Base-by-base conservation (phyloP, 768 basidiomycete genomes). In the Kwoniella europaea region DNA sequence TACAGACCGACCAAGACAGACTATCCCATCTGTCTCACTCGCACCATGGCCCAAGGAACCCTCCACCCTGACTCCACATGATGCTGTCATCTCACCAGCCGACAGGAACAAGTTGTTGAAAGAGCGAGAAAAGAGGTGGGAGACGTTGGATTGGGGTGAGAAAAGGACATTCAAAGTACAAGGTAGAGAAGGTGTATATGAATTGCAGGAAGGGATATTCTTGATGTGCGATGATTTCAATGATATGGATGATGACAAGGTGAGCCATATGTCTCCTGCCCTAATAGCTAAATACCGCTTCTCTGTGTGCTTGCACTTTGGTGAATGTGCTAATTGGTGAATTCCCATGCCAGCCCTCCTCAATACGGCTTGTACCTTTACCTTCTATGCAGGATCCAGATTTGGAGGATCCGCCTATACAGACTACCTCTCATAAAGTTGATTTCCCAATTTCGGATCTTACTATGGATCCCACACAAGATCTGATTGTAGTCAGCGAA, bases 401-500 rank as follows among this genome's bases (percentile, higher is more conserved):
- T 67, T 54, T 74, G n/a, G 68, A 72, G 20, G 58, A 74, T 10
- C 74, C 74, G 18, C 61, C 72, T 0, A 62, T 79, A 4, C 72
- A 70, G n/a, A 71, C 62, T 18, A 71, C 68, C 5, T 59, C 71
- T 2, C 66, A 76, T 22, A 74, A 69, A 52, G 60, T 80, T 6
- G 63, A 69, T n/a, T 80, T 79, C 69, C 55, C 74, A 10, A 80
- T 81, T n/a, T 79, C 82, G 1, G 82, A 83, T 68, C 57, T 83
- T 56, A 83, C 82, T 7, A 86, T 91, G 85, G 90, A 91, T 76
- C 88, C 89, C 12, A 85, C 88, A 22, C 89, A 89, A 74, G 87
- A 90, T 78, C 85, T 91, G 29, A 84, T 90, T 7, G 85, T 90
- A 29, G 64, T 71, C 43, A 91, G 89, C 60, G 79, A 81, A 65